Evolutionary conservation across 176 grass and related monocot species (phyloP), one percentile per base, ranked within the genome.

Genomic region (Aechmea fasciata): DNA sequence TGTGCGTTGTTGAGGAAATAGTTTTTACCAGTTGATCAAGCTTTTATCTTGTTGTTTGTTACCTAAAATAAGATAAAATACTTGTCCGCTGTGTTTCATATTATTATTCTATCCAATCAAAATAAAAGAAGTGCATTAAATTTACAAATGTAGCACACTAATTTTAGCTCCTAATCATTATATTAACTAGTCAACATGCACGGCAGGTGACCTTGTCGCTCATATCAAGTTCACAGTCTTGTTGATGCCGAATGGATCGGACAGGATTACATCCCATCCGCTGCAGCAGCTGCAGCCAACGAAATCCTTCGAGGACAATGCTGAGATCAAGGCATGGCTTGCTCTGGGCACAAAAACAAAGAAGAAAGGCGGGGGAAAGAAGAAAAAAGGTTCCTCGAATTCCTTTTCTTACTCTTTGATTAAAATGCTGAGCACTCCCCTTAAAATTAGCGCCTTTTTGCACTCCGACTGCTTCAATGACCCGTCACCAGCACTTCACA

Each of bases 311-410:
- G 90, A 99, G 66, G 87, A 86, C 18, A 74, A 92, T 73, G 67
- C 78, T 48, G 95, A 99, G 57, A 94, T 99, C 11, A 99, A 94
- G 75, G 87, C 78, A 66, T 99, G 95, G 95, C 84, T 99, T 70
- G 84, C 95, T 63, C 75, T 99, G 84, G 87, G 89, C 47, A 99
- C 82, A 3, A 99, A 99, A 73, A 78, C 95, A 74, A 99, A 99
- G 90, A 99, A 99, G 64, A 99, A 94, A 23, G 84, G 95, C 50
- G 95, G 95, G 66, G 95, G 90, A 66, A 99, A 99, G 75, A 99
- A 93, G 75, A 99, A 99, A 66, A 99, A 88, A 86, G 95, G 95
- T 93, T 51, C 52, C 14, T 1, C 3, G 25, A 33, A 25, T 50
- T 68, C 10, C 13, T 13, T 17, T 18, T 11, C 0, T 9, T 59